A percentile compares a stretch with the other conserved stretches of the same genome.
Evolutionary conservation across 116 monocot species (phyloP).

Genomic region (Phalaenopsis hybrid): DNA sequence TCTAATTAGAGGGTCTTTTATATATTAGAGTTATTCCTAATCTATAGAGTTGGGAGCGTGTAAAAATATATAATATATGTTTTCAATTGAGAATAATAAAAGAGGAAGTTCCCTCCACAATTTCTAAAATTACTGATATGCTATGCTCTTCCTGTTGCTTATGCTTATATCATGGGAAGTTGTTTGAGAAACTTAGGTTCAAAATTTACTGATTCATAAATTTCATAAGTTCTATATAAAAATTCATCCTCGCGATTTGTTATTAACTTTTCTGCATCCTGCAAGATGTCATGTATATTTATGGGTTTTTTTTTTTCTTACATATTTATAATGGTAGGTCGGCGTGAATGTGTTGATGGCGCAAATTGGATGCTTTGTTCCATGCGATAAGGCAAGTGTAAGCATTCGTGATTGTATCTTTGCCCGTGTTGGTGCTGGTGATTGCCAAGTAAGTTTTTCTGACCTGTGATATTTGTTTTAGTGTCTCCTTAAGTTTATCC

Average conservation of each 20-base stretch:
- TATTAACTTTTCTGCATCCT: background rate
- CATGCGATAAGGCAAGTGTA: slow-evolving; percentile 71
- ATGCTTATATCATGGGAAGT: background rate
- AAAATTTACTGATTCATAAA: background rate
- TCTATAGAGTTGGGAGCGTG: too few species aligned
- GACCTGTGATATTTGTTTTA: background rate
- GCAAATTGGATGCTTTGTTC: slow-evolving; percentile 93
- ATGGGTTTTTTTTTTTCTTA: slow-evolving; percentile 6
- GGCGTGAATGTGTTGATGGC: slow-evolving; percentile 96
- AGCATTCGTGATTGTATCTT: slow-evolving; percentile 93
- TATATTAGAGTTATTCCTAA: too few species aligned
- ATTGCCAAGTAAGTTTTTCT: slow-evolving; percentile 73
- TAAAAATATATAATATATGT: too few species aligned
- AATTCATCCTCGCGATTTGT: background rate
- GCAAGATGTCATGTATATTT: slow-evolving; percentile 2
- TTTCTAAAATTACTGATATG: background rate
- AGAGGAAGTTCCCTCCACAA: too few species aligned
- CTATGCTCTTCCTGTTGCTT: background rate
- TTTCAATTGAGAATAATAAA: too few species aligned
- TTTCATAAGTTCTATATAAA: background rate
- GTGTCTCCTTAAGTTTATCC: background rate
- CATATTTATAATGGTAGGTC: slow-evolving; percentile 43
- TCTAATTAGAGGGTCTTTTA: too few species aligned
- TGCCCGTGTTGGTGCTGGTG: slow-evolving; percentile 98
- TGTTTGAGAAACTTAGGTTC: background rate